Evolutionary conservation across 495 filamentous ascomycete species (phyloP).

Genomic region (Hyaloscypha finlandica): DNA sequence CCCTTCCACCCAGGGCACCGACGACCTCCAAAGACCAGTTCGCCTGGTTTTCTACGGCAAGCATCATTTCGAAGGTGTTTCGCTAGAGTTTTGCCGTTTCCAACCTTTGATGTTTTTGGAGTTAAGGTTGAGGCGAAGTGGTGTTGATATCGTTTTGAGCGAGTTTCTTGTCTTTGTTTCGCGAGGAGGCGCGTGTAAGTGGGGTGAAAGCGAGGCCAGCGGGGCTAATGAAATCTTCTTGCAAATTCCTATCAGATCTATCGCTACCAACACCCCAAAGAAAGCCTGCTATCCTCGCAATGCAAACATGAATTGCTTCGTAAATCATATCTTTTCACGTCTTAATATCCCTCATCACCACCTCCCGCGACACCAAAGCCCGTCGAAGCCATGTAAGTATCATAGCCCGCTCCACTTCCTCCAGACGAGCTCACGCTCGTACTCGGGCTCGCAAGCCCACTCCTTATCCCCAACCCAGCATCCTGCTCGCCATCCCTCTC

Average conservation of each 20-base stretch:
- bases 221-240: background rate
- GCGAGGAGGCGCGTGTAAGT: no score
- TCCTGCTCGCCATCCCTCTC: slow-evolving; percentile 19
- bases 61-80: background rate
- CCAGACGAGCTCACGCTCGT: slow-evolving; percentile 31
- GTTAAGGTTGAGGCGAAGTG: no score
- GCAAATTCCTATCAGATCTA: background rate
- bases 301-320: slow-evolving; percentile 7
- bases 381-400: slow-evolving; percentile 17
- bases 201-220: background rate
- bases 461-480: slow-evolving; percentile 16
- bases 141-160: background rate
- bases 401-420: slow-evolving; percentile 26
- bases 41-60: background rate
- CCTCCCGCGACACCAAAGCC: slow-evolving; percentile 5
- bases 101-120: background rate
- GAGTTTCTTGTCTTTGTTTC: background rate
- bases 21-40: background rate
- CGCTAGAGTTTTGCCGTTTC: background rate
- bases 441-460: slow-evolving; percentile 34
- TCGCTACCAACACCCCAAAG: background rate
- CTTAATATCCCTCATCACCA: slow-evolving; percentile 19
- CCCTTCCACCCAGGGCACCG: background rate
- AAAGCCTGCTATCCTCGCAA: slow-evolving; percentile 5
- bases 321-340: slow-evolving; percentile 1